phyloP scores from a whole-genome alignment of 2,329 filamentous ascomycete species.

The Xylariaceae sp. region DNA sequence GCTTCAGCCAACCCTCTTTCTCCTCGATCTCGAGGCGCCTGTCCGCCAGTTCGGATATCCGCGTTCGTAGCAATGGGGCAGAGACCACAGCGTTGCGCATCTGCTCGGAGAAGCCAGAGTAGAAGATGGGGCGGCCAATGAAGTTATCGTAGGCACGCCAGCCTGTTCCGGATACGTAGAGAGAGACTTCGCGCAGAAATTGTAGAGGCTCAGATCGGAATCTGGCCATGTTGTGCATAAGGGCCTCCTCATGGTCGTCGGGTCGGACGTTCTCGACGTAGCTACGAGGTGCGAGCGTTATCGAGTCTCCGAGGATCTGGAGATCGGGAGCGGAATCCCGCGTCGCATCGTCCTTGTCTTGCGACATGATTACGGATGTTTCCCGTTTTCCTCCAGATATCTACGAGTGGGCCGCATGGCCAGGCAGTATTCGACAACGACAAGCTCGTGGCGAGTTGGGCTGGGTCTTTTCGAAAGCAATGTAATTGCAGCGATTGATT shows the following conservation, averaged over 20 bases:
- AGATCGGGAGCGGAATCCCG: slow-evolving; percentile 66
- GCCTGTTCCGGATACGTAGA: slow-evolving; percentile 88
- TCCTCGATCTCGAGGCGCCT: slow-evolving; percentile 72
- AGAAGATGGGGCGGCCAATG: slow-evolving; percentile 91
- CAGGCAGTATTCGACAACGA: too few species aligned
- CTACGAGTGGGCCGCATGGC: too few species aligned
- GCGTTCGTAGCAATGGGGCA: slow-evolving; percentile 68
- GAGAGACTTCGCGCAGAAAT: slow-evolving; percentile 89
- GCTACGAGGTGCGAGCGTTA: slow-evolving; percentile 71
- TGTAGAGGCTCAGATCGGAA: slow-evolving; percentile 70
- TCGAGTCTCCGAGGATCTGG: slow-evolving; percentile 69
- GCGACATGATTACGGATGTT: slow-evolving; percentile 32
- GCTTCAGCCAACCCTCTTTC: slow-evolving; percentile 63
- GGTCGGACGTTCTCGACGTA: slow-evolving; percentile 52
- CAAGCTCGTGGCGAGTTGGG: too few species aligned
- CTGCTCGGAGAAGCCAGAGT: slow-evolving; percentile 83
- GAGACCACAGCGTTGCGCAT: slow-evolving; percentile 78
- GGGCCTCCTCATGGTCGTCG: slow-evolving; percentile 60
- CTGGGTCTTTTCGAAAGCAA: too few species aligned
- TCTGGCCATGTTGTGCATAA: slow-evolving; percentile 80
- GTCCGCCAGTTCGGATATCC: slow-evolving; percentile 73
- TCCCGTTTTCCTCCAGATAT: slow-evolving; percentile 2
- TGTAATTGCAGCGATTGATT: too few species aligned
- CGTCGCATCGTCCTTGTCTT: slow-evolving; percentile 35
- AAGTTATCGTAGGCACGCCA: slow-evolving; percentile 93